A percentile compares a stretch with the other conserved stretches of the same genome.
phyloP scores from a whole-genome alignment of 306 rosid genomes.

The Malus sieversii region DNA sequence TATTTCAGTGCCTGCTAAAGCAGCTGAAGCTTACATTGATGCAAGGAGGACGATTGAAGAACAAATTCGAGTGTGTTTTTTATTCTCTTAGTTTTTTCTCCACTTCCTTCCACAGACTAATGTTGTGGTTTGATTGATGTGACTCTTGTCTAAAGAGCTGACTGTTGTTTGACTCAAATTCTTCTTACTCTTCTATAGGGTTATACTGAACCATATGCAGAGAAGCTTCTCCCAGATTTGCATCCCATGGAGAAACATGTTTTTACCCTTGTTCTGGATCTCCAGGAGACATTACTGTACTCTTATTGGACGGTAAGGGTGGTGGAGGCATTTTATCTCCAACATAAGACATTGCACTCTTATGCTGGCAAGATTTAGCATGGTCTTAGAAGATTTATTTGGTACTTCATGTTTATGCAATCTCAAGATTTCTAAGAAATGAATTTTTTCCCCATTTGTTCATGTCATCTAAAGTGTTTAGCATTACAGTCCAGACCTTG shows the following conservation, averaged over 20 bases:
- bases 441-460: neutral
- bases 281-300: slow-evolving; percentile 84
- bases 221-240: slow-evolving; percentile 97
- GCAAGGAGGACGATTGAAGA: slow-evolving; percentile 73
- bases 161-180: slow-evolving; percentile 10
- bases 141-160: neutral
- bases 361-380: neutral
- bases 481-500: neutral
- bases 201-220: slow-evolving; percentile 79
- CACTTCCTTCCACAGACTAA: neutral
- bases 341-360: neutral
- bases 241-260: slow-evolving; percentile 74
- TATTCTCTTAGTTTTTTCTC: neutral
- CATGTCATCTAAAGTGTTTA: neutral
- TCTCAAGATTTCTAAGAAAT: neutral
- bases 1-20: slow-evolving; percentile 76
- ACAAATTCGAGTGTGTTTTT: slow-evolving; percentile 54
- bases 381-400: neutral
- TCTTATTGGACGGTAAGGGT: slow-evolving; percentile 74
- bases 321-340: neutral
- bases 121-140: neutral
- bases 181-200: slow-evolving; percentile 39
- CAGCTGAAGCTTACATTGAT: slow-evolving; percentile 69
- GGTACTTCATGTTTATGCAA: neutral
- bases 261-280: slow-evolving; percentile 93